A percentile compares a stretch with the other conserved stretches of the same genome.
Conservation (phyloP, 1,139 yeast species). For the Zygosaccharomyces sapae region DNA sequence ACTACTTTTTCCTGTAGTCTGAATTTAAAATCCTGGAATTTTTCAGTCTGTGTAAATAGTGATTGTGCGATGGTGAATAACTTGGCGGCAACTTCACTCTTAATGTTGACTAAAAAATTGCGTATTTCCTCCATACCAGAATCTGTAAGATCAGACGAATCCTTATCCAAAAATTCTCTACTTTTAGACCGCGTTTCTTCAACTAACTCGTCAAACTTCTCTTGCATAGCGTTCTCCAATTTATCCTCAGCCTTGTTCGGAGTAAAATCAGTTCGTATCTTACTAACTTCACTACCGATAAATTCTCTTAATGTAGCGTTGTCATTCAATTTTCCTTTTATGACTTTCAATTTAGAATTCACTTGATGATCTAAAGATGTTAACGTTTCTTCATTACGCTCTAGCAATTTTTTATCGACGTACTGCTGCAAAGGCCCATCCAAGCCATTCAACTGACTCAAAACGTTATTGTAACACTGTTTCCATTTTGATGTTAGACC, state of each 20-base stretch:
- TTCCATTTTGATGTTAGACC: constrained; percentile 51
- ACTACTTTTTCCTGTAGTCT: constrained; percentile 23
- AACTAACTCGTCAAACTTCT: constrained; percentile 26
- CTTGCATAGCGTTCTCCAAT: constrained; percentile 27
- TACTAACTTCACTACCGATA: constrained; percentile 20
- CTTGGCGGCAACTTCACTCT: constrained; percentile 20
- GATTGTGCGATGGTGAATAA: constrained; percentile 32
- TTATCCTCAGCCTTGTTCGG: constrained; percentile 19
- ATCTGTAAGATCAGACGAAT: constrained; percentile 13
- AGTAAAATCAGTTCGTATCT: constrained; percentile 14
- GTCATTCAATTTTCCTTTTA: constrained; percentile 33
- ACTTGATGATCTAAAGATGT: constrained; percentile 27
- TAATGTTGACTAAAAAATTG: constrained; percentile 14
- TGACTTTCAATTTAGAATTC: constrained; percentile 27
- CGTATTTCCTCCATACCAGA: constrained; percentile 12
- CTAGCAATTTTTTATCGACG: constrained; percentile 31
- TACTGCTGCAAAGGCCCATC: constrained; percentile 37
- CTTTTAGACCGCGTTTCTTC: constrained; percentile 18
- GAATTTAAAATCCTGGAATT: constrained; percentile 20
- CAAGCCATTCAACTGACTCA: constrained; percentile 39
- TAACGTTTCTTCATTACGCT: constrained; percentile 32
- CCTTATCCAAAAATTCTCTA: constrained; percentile 20
- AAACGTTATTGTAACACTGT: constrained; percentile 37
- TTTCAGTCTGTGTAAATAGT: constrained; percentile 27
- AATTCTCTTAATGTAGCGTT: constrained; percentile 30